A percentile compares a stretch with the other conserved stretches of the same genome.
Conservation (phyloP, 2,329 filamentous ascomycete genomes). For the Verticillium albo-atrum region DNA sequence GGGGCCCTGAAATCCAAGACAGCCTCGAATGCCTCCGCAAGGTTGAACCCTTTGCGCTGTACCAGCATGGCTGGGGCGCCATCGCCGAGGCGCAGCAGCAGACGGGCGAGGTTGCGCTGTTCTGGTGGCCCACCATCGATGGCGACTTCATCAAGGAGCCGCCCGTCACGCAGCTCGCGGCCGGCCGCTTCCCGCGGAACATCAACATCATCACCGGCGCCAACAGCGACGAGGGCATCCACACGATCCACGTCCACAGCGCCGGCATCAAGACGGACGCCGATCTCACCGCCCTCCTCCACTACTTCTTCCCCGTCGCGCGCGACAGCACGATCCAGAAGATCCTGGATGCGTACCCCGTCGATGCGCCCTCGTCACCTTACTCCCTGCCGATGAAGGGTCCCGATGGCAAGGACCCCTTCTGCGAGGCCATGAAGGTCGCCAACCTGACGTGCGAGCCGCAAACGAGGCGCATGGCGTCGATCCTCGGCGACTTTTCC, state of each 20-base stretch:
- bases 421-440: conserved; percentile 8
- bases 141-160: conserved; percentile 2
- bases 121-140: conserved; percentile 5
- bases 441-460: conserved; percentile 8
- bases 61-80: neutral
- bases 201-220: conserved; percentile 2
- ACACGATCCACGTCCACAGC: neutral
- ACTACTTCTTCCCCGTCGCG: conserved; percentile 3
- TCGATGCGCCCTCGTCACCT: conserved; percentile 7
- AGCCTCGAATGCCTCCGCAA: conserved; percentile 5
- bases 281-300: neutral
- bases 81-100: neutral
- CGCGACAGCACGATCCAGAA: conserved; percentile 5
- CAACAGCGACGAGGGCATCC: conserved; percentile 7
- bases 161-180: conserved; percentile 1
- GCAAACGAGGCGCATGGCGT: conserved; percentile 11
- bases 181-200: neutral
- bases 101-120: neutral
- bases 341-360: conserved; percentile 10
- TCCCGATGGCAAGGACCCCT: neutral
- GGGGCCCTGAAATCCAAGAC: neutral
- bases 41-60: neutral
- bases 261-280: conserved; percentile 6
- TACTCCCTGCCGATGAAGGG: conserved; percentile 7
- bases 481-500: conserved; percentile 10